phyloP scores from a whole-genome alignment of 1,284 basidiomycete genomes.

The Heterobasidion annosum region DNA sequence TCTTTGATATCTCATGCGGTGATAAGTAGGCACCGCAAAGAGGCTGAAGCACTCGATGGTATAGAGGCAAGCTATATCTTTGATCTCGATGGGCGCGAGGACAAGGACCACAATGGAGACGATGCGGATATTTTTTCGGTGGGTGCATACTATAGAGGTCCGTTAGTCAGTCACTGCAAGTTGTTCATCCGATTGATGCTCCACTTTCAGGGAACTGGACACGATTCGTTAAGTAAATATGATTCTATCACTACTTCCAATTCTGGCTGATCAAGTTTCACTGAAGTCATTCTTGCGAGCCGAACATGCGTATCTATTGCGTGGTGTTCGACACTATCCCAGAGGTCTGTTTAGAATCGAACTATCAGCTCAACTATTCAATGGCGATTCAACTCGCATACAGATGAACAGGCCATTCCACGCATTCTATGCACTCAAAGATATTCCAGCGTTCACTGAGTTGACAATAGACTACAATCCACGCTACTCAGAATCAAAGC shows the following conservation, averaged over 20 bases:
- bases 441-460: constrained; percentile 43
- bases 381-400: background rate
- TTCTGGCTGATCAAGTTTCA: constrained; percentile 1
- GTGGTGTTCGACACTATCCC: constrained; percentile 54
- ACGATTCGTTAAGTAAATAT: constrained; percentile 55
- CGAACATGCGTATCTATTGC: constrained; percentile 46
- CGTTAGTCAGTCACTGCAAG: constrained; percentile 5
- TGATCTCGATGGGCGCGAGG: constrained; percentile 43
- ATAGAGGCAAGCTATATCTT: constrained; percentile 38
- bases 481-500: constrained; percentile 13
- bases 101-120: constrained; percentile 20
- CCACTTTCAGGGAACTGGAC: constrained; percentile 57
- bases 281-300: constrained; percentile 53
- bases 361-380: background rate
- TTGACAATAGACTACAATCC: constrained; percentile 61
- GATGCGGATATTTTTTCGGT: constrained; percentile 32
- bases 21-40: constrained; percentile 28
- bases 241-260: background rate
- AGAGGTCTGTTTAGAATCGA: constrained; percentile 29
- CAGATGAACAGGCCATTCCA: constrained; percentile 53
- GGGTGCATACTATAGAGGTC: constrained; percentile 39
- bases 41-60: constrained; percentile 22
- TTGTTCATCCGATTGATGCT: constrained; percentile 3
- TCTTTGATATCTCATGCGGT: background rate
- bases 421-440: constrained; percentile 39